Evolutionary conservation across 176 grass and related monocot genomes (phyloP), one percentile per base, ranked within the genome.

Genomic region (Oryza australiensis): DNA sequence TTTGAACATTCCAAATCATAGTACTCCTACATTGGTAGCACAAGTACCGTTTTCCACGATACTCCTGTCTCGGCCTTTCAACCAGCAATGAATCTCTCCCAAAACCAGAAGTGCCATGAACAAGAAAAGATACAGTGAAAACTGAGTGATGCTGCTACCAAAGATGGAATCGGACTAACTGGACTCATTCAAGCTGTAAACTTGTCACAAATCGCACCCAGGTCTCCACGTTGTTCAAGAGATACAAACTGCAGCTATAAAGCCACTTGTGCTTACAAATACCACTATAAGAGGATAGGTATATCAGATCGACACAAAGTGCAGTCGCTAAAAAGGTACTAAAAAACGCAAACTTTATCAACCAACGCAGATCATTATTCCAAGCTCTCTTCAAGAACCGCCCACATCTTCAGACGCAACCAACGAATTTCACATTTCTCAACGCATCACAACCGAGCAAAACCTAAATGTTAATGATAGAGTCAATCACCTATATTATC

Each of bases 381-480:
- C 85, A 83, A 86, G 48, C 79, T 70, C 64, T 83, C 80, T 70
- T 74, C 65, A 89, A 41, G 64, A 80, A 86, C 74, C 67, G 0
- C 29, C 49, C 60, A 83, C 38, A 83, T 74, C 68, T 86, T 82
- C 62, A 79, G 68, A 79, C 32, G 29, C 74, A 78, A 66, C 70
- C 67, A 86, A 89, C 27, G 0, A 90, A 82, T 89, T 51, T 70
- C 74, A 64, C 69, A 83, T 79, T 79, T 79, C 84, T 35, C 53
- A 12, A 81, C 20, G 6, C 77, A 81, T 70, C 72, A 89, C 40
- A 48, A 90, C 62, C 40, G 14, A 74, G 88, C 80, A 70, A 86
- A 41, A 83, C 64, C 74, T 90, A 74, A 34, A 86, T 78, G 48
- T 74, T 49, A 18, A 74, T 59, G 20, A 77, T 32, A 29, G 45